Evolutionary conservation across 176 grass and related monocot genomes (phyloP).

Genomic region (Otatea glauca): DNA sequence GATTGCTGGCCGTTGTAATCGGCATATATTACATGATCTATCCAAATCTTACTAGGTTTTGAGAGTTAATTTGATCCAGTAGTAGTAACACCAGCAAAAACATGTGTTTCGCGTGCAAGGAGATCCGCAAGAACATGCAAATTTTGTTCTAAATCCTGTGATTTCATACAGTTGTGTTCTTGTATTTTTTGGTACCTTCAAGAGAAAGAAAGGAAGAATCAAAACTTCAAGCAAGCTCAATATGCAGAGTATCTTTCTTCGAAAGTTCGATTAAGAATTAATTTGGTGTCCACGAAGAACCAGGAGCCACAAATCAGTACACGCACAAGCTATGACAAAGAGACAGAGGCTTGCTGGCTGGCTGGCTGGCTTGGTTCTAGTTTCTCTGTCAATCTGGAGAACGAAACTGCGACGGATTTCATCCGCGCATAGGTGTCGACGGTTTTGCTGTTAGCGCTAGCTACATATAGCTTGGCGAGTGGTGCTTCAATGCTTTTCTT

Average conservation of each 20-base stretch:
- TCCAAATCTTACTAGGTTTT: not conserved
- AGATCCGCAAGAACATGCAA: not conserved
- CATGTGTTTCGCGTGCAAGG: not conserved
- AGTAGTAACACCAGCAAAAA: not conserved
- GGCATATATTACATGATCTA: not conserved
- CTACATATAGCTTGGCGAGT: too few species aligned
- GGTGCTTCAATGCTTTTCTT: too few species aligned
- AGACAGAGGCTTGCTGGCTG: not conserved
- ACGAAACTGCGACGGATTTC: slow-evolving; percentile 1
- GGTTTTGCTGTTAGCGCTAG: not conserved
- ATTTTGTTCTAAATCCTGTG: not conserved
- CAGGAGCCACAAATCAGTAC: slow-evolving; percentile 36
- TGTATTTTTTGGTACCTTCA: not conserved
- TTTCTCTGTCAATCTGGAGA: not conserved
- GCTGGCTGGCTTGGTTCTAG: too few species aligned
- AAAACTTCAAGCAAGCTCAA: not conserved
- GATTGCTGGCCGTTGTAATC: slow-evolving; percentile 19
- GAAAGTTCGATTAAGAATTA: slow-evolving; percentile 9
- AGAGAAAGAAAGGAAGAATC: not conserved
- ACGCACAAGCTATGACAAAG: slow-evolving; percentile 24
- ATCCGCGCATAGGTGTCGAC: not conserved
- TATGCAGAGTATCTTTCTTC: not conserved
- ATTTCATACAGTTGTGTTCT: not conserved
- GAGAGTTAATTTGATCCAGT: not conserved
- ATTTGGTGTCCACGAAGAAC: not conserved